Percentiles rank a stretch among this genome's conserved stretches.
Conservation (phyloP, 2,329 filamentous ascomycete genomes). For the Fusarium mundagurra region DNA sequence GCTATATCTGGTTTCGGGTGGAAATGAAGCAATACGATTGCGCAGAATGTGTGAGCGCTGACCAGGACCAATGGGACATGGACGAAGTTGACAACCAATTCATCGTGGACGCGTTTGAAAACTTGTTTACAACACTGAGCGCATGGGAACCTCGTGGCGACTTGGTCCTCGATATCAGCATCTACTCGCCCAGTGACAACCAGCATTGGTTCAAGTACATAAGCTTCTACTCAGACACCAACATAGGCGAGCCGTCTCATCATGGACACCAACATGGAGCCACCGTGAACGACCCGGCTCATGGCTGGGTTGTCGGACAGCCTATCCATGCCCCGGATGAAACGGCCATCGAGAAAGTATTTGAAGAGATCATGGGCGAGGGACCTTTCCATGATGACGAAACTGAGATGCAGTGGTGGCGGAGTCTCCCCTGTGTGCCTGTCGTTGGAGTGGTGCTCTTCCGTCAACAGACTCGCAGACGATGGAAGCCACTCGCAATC, state of each 20-base stretch:
- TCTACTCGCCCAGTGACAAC: not conserved
- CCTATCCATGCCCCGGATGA: not conserved
- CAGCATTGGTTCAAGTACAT: not conserved
- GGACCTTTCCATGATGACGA: not conserved
- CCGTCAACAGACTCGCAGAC: constrained; percentile 35
- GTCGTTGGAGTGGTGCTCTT: not conserved
- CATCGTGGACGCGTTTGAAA: not conserved
- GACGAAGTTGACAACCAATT: not conserved
- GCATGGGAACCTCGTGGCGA: not conserved
- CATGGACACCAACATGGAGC: not conserved
- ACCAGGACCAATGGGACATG: not conserved
- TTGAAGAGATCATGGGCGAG: not conserved
- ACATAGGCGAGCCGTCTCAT: not conserved
- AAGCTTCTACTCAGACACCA: not conserved
- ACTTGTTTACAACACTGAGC: not conserved
- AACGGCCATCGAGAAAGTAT: rapidly evolving
- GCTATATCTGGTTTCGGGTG: not conserved
- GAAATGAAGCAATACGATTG: not conserved
- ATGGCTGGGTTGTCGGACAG: not conserved
- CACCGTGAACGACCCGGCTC: not conserved
- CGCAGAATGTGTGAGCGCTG: not conserved
- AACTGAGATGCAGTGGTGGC: not conserved
- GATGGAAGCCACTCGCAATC: constrained; percentile 47
- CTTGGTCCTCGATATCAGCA: not conserved
- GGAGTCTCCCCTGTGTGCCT: not conserved